Percentiles rank a stretch among this genome's conserved stretches.
These are phyloP conservation scores for Fagus sylvatica DNA, from an alignment of 306 rosid genomes.

Conservation along the genomic window DNA sequence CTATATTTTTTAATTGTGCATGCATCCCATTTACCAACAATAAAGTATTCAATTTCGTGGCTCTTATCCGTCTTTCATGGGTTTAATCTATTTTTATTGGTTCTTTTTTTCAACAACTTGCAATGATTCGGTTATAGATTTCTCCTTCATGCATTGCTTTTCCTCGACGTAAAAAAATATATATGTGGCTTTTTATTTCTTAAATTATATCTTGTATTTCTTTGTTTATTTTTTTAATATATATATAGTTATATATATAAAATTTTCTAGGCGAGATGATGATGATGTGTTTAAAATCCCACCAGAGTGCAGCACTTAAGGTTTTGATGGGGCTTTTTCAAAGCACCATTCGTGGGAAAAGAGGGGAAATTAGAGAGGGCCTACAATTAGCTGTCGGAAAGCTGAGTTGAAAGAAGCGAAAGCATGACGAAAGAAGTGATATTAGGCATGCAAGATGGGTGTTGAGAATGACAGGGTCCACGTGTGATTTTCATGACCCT, in stretches of 20 bases:
- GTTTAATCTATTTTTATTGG: background rate
- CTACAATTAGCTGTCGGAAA: constrained; percentile 44
- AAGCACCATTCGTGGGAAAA: constrained; percentile 35
- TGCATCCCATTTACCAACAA: constrained; percentile 45
- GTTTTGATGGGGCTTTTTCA: constrained; percentile 47
- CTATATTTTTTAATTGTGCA: constrained; percentile 36
- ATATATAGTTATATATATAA: too few relatives aligned
- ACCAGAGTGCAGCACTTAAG: constrained; percentile 56
- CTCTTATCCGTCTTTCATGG: constrained; percentile 21
- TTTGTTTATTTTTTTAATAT: constrained; percentile 18
- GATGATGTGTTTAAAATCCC: constrained; percentile 46
- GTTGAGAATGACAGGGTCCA: constrained; percentile 69
- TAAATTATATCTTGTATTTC: background rate
- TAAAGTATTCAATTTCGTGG: constrained; percentile 9
- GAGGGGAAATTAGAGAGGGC: constrained; percentile 33
- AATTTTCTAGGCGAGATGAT: constrained; percentile 12
- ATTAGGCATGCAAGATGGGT: constrained; percentile 43
- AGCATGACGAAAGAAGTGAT: constrained; percentile 58
- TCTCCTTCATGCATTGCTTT: constrained; percentile 41
- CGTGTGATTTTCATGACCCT: constrained; percentile 68
- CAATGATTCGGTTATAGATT: constrained; percentile 37
- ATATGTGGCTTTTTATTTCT: background rate
- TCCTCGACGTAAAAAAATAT: constrained; percentile 13
- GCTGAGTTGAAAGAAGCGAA: constrained; percentile 40
- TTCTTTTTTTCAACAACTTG: constrained; percentile 15